These are phyloP conservation scores for Podaxis pistillaris DNA, from an alignment of 768 basidiomycete genomes.

Conservation along the genomic window DNA sequence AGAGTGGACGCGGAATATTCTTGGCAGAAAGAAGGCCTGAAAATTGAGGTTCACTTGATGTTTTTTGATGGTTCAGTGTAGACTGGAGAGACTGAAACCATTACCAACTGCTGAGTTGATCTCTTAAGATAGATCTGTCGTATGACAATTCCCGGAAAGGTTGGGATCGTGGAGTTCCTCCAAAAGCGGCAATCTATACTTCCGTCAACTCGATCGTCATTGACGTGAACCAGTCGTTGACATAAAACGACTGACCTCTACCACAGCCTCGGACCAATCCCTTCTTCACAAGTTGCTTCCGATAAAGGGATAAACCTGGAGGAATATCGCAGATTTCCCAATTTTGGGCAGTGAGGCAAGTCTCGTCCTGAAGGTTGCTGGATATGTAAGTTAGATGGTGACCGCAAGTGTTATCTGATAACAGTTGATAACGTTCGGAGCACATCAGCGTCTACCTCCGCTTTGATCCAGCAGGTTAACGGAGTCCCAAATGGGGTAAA, in stretches of 20 bases:
- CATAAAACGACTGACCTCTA: neutral
- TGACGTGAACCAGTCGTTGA: neutral
- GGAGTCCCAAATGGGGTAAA: constrained; percentile 1
- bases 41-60: neutral
- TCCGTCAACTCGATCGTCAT: neutral
- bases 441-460: neutral
- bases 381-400: constrained; percentile 9
- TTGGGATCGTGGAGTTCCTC: constrained; percentile 7
- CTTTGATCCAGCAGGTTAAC: constrained; percentile 8
- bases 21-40: constrained; percentile 5
- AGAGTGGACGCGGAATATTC: neutral
- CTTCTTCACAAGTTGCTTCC: neutral
- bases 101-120: constrained; percentile 7
- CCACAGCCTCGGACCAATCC: neutral
- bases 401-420: constrained; percentile 22
- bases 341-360: neutral
- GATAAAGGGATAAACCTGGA: neutral
- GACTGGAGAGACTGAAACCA: constrained; percentile 9
- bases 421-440: neutral
- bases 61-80: constrained; percentile 7
- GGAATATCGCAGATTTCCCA: neutral
- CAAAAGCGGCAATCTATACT: neutral
- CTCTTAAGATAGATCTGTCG: constrained; percentile 12
- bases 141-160: constrained; percentile 5
- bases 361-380: neutral